phyloP scores from a whole-genome alignment of 352 stramenopile species.

The Poterioochromonas sp. region DNA sequence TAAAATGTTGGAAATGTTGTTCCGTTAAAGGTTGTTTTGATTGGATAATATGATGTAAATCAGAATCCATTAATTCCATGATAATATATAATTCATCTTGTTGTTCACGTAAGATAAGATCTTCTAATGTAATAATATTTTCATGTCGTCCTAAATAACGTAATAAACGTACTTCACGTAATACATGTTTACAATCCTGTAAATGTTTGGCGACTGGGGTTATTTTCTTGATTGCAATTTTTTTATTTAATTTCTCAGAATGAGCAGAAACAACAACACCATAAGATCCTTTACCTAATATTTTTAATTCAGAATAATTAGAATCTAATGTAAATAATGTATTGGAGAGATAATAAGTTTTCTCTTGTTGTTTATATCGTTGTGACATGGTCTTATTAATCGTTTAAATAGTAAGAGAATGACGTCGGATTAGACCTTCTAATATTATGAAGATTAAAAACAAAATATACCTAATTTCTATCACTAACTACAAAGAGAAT shows the following conservation, averaged over 20 bases:
- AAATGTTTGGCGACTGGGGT: slow-evolving; percentile 75
- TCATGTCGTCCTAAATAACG: slow-evolving; percentile 63
- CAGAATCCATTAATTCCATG: slow-evolving; percentile 81
- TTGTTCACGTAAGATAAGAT: slow-evolving; percentile 50
- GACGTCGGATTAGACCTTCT: too few species aligned
- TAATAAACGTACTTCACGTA: slow-evolving; percentile 72
- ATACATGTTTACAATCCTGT: slow-evolving; percentile 91
- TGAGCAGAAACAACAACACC: slow-evolving; percentile 78
- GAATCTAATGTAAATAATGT: slow-evolving; percentile 37
- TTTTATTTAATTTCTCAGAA: slow-evolving; percentile 63
- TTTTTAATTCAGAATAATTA: slow-evolving; percentile 48
- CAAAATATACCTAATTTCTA: too few species aligned
- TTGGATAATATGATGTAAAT: slow-evolving; percentile 74
- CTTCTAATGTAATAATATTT: slow-evolving; percentile 71
- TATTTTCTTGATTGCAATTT: slow-evolving; percentile 91
- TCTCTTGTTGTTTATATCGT: too few species aligned
- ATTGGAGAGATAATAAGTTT: neutral
- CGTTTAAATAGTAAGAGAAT: too few species aligned
- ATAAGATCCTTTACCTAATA: slow-evolving; percentile 66
- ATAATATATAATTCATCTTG: slow-evolving; percentile 87
- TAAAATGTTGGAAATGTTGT: slow-evolving; percentile 59
- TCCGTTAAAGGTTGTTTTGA: slow-evolving; percentile 46
- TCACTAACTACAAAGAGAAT: too few species aligned
- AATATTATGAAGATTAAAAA: too few species aligned
- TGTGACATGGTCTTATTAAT: too few species aligned